Base-by-base conservation (phyloP, 768 basidiomycete genomes). In the Galerina marginata region DNA sequence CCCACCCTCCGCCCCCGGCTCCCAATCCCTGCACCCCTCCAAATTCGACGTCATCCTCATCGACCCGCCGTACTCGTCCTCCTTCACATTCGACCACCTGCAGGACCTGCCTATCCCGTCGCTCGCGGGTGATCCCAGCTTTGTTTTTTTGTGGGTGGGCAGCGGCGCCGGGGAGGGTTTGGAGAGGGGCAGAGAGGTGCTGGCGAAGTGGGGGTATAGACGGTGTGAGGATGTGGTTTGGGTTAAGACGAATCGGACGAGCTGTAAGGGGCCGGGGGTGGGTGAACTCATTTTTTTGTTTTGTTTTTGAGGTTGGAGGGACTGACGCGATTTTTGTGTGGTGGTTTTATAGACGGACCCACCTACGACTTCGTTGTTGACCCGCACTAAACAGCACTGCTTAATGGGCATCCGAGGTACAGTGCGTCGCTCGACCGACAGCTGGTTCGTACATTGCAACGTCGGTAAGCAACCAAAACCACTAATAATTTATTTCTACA, bases 151-250 rank as follows among this genome's bases (percentile, higher is more conserved):
- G 56, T 99, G 96, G 96, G 95, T 97, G 1, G 97, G 97, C 5
- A 89, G 87, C 62, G 95, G 95, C 2, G 91, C 91, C 6, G 88
- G 90, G 3, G 93, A 93, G 50, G 97, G 95, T 0, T 81, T 99
- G 29, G 97, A 99, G 72, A 82, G 90, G 37, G 97, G 97, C 0
- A 78, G 96, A 37, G 96, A 98, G 73, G 79, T 96, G 26, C 82
- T 99, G 40, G 91, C 89, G 1, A 91, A 87, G 73, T 99, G 96
- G 96, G 97, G 96, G 3, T 96, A 95, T 71, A 79, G 95, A 44
- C 77, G 97, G 52, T 97, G 95, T 68, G 97, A 99, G 69, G 97
- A 99, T 71, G 92, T 99, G n/a, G 93, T 97, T 4, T 99, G 95
- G 96, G 90, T 97, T 57, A 95, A 94, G 78, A 96, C 94, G 47